phyloP scores from a whole-genome alignment of 768 basidiomycete genomes.

The Mycena indigotica region DNA sequence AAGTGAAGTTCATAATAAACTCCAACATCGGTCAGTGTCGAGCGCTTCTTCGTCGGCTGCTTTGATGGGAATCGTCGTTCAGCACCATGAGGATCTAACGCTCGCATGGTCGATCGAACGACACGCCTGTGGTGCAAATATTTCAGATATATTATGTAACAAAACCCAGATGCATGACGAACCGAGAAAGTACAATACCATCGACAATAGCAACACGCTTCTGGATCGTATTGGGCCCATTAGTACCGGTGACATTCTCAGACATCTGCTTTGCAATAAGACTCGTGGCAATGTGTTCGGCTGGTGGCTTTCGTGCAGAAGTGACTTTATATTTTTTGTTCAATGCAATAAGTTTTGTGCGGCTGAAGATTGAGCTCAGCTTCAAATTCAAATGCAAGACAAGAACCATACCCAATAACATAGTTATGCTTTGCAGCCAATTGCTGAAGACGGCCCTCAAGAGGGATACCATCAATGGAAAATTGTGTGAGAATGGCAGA shows the following conservation, averaged over 20 bases:
- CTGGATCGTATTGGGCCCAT: constrained; percentile 5
- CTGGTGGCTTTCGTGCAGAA: background rate
- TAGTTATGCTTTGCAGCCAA: background rate
- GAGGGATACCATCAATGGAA: background rate
- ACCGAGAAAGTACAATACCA: constrained; percentile 1
- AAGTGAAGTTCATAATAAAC: constrained; percentile 21
- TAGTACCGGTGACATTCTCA: constrained; percentile 4
- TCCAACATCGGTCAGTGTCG: background rate
- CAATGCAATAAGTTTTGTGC: constrained; percentile 5
- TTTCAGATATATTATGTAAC: background rate
- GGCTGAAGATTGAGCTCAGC: background rate
- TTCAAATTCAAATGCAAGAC: background rate
- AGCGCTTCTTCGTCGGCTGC: background rate
- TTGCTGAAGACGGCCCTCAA: background rate
- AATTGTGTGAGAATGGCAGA: background rate
- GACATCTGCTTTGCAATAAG: constrained; percentile 6
- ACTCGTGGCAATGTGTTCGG: background rate
- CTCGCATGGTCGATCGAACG: constrained; percentile 1
- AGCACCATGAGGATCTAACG: constrained; percentile 1
- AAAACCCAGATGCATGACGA: background rate
- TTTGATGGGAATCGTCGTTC: constrained; percentile 1
- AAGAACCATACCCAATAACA: background rate
- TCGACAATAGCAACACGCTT: background rate
- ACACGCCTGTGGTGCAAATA: background rate
- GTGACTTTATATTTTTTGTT: background rate